These are phyloP conservation scores for Elaeis oleifera DNA, from an alignment of 202 grass and related monocot species.

Conservation along the genomic window DNA sequence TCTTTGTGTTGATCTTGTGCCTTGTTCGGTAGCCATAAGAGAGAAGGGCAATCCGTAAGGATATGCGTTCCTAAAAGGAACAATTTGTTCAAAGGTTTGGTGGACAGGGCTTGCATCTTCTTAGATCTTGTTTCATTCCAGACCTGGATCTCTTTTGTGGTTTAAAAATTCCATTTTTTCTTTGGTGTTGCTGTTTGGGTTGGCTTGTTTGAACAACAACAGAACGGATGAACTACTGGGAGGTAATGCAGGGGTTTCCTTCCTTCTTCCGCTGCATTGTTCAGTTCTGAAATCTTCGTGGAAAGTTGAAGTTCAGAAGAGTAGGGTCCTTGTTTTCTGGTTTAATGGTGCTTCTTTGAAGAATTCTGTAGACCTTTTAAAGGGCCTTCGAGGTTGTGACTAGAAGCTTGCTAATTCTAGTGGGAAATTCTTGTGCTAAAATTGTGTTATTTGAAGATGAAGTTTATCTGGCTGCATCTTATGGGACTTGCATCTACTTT, in stretches of 20 bases:
- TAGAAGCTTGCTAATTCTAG: not conserved
- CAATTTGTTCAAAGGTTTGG: no score
- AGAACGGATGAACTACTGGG: not conserved
- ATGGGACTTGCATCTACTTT: constrained; percentile 31
- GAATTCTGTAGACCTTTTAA: not conserved
- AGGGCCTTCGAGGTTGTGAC: not conserved
- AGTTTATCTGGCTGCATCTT: constrained; percentile 34
- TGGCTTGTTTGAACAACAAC: not conserved
- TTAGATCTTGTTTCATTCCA: no score
- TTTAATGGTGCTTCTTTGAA: not conserved
- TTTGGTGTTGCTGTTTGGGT: not conserved
- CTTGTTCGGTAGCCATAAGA: no score
- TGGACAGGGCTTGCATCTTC: no score
- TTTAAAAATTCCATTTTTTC: no score
- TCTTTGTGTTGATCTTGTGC: no score
- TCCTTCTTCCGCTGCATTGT: constrained; percentile 6
- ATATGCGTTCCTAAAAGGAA: no score
- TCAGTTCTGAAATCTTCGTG: constrained; percentile 4
- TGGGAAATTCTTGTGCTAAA: not conserved
- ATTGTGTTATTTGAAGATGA: constrained; percentile 31
- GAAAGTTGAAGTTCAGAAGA: not conserved
- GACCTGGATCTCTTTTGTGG: no score
- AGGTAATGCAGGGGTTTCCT: constrained; percentile 9
- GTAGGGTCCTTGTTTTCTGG: not conserved
- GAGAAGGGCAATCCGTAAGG: no score